Conservation (phyloP, 2,329 filamentous ascomycete species). For the Passalora sequoiae region DNA sequence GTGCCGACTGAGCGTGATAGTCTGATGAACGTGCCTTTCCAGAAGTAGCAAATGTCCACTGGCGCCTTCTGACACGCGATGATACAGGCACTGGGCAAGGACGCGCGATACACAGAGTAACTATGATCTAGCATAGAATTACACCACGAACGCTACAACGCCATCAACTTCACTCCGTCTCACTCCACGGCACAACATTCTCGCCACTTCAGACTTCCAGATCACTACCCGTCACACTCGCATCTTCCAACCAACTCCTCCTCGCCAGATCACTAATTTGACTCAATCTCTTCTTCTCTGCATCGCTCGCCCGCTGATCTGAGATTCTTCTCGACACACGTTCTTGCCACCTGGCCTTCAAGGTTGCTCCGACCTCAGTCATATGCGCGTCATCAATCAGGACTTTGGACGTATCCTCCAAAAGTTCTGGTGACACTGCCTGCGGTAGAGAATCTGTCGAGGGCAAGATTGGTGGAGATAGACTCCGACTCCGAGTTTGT, state of each 20-base stretch:
- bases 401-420: background rate
- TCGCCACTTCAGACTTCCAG: background rate
- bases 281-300: conserved; percentile 4
- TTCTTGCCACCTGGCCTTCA: conserved; percentile 5
- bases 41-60: too few species aligned
- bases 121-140: too few species aligned
- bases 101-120: too few species aligned
- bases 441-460: background rate
- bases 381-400: too few species aligned
- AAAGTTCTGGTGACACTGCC: background rate
- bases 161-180: too few species aligned
- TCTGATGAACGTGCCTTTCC: too few species aligned
- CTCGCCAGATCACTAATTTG: background rate
- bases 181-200: too few species aligned
- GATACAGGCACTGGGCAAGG: too few species aligned
- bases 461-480: background rate
- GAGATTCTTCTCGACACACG: background rate
- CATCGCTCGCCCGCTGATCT: conserved; percentile 1
- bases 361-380: too few species aligned
- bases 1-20: too few species aligned
- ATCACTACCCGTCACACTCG: conserved; percentile 3
- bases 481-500: background rate
- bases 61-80: too few species aligned
- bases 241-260: conserved; percentile 1
- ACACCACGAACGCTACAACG: too few species aligned